Evolutionary conservation across 768 basidiomycete species (phyloP).

Genomic region (Suillus occidentalis): DNA sequence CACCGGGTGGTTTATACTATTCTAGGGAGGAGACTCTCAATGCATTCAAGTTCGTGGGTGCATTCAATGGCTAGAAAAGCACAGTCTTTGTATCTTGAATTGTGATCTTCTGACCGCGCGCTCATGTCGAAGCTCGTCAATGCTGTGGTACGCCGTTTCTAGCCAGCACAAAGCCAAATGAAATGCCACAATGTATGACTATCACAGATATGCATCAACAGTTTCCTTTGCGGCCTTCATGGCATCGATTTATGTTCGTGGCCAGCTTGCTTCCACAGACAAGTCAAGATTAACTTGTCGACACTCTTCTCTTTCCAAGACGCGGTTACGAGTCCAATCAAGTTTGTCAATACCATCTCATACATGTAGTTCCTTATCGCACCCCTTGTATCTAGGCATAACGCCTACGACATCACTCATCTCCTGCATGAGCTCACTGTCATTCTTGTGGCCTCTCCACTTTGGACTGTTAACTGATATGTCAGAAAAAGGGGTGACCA

Average conservation of each 20-base stretch:
- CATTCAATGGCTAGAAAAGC: conserved; percentile 26
- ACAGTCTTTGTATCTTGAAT: not conserved
- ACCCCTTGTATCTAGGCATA: conserved; percentile 1
- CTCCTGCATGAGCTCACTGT: conserved; percentile 10
- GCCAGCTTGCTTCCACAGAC: not conserved
- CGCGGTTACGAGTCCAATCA: not conserved
- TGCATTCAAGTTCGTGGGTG: conserved; percentile 38
- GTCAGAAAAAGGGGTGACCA: not conserved
- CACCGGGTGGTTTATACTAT: conserved; percentile 70
- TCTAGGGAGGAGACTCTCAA: conserved; percentile 44
- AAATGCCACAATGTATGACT: not conserved
- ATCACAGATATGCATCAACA: not conserved
- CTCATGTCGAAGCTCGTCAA: not conserved
- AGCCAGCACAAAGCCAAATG: not conserved
- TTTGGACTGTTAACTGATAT: not conserved
- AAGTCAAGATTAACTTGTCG: not conserved
- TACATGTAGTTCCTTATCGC: not conserved
- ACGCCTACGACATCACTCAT: not conserved
- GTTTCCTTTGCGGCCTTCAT: not conserved
- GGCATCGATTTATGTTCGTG: not conserved
- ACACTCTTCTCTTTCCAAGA: not conserved
- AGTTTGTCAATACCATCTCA: not conserved
- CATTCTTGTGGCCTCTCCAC: conserved; percentile 6
- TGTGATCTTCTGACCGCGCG: not conserved
- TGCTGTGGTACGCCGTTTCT: not conserved